Percentiles rank a stretch among this genome's conserved stretches.
These are phyloP conservation scores for Albizia julibrissin DNA, from an alignment of 306 rosid species.

Conservation along the genomic window DNA sequence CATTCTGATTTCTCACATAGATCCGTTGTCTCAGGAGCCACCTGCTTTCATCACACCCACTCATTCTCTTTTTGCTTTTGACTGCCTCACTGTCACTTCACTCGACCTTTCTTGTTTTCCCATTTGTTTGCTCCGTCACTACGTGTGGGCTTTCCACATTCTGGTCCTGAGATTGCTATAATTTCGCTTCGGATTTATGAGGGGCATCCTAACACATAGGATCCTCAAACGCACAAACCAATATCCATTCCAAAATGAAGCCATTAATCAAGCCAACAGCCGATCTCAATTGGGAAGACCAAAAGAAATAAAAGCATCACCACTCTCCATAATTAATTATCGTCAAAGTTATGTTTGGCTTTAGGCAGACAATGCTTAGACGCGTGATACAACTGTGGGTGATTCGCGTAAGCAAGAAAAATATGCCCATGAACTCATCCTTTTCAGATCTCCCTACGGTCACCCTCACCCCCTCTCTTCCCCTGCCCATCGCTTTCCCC, in stretches of 20 bases:
- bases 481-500: neutral
- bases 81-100: neutral
- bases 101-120: neutral
- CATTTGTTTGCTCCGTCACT: neutral
- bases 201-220: neutral
- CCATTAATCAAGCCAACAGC: neutral
- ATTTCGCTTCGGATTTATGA: neutral
- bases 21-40: neutral
- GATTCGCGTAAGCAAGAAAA: slow-evolving; percentile 10
- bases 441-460: slow-evolving; percentile 23
- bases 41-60: slow-evolving; percentile 1
- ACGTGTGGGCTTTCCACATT: neutral
- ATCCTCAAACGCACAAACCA: neutral
- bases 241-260: neutral
- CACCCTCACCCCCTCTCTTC: slow-evolving; percentile 30
- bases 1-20: slow-evolving; percentile 25
- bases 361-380: slow-evolving; percentile 35
- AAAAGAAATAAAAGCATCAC: slow-evolving; percentile 5
- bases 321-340: neutral
- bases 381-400: neutral
- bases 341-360: slow-evolving; percentile 48
- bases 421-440: neutral
- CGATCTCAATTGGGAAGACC: neutral
- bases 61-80: neutral
- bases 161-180: neutral